Conservation (phyloP, 2,329 filamentous ascomycete genomes). For the Diplodia corticola region DNA sequence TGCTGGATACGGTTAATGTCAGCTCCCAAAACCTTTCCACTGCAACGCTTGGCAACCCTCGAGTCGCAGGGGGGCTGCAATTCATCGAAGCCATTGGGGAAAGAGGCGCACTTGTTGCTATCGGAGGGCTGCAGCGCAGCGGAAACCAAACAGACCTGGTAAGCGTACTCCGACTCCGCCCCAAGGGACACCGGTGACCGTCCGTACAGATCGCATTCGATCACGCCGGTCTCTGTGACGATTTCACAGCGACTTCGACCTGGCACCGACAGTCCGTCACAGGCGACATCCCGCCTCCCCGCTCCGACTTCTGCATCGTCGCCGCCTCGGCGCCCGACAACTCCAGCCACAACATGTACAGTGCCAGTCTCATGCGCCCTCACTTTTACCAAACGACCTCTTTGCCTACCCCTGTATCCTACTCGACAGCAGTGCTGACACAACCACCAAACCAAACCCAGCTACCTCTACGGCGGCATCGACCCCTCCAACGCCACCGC, state of each 20-base stretch:
- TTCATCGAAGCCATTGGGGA: slow-evolving; percentile 41
- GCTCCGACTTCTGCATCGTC: slow-evolving; percentile 49
- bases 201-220: slow-evolving; percentile 34
- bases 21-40: slow-evolving; percentile 38
- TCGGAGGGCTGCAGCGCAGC: slow-evolving; percentile 37
- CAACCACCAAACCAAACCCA: not conserved
- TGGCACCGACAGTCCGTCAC: slow-evolving; percentile 49
- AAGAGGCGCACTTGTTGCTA: slow-evolving; percentile 41
- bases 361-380: slow-evolving; percentile 32
- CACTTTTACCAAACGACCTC: too few species aligned
- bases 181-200: too few species aligned
- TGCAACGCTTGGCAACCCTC: slow-evolving; percentile 38
- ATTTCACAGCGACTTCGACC: slow-evolving; percentile 32
- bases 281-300: slow-evolving; percentile 44
- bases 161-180: too few species aligned
- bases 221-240: slow-evolving; percentile 45
- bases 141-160: not conserved
- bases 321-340: slow-evolving; percentile 46
- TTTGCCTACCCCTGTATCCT: too few species aligned
- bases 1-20: slow-evolving; percentile 40
- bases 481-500: slow-evolving; percentile 35
- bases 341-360: slow-evolving; percentile 50
- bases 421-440: too few species aligned
- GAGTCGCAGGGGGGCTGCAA: slow-evolving; percentile 41
- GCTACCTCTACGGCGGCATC: slow-evolving; percentile 50